phyloP scores from a whole-genome alignment of 2,329 filamentous ascomycete genomes.

The Neopestalotiopsis sp. region DNA sequence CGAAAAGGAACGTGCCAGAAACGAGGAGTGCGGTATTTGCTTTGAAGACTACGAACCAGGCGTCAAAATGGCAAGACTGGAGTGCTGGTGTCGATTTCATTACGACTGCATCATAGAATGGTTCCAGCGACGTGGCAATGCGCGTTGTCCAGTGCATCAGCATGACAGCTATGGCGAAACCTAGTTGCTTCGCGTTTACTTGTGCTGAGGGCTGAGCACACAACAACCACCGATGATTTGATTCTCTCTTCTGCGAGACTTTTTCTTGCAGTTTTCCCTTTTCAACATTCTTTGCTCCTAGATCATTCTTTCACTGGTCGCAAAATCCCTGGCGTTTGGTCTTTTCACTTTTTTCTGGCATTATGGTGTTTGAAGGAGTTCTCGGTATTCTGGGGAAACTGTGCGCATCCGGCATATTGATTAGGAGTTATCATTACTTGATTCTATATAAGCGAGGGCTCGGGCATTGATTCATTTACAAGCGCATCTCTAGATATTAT shows the following conservation, averaged over 20 bases:
- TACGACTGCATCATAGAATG: constrained; percentile 64
- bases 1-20: constrained; percentile 72
- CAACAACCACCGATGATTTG: neutral
- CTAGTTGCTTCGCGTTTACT: neutral
- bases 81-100: constrained; percentile 72
- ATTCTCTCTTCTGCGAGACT: neutral
- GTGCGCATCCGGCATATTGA: neutral
- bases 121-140: constrained; percentile 65
- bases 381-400: neutral
- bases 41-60: constrained; percentile 70
- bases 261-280: neutral
- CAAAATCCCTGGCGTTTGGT: neutral
- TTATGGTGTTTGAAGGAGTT: neutral
- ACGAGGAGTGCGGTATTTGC: constrained; percentile 72
- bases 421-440: neutral
- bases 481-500: neutral
- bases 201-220: neutral
- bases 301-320: neutral
- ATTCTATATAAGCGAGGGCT: neutral
- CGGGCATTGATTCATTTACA: neutral
- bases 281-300: neutral
- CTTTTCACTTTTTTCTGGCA: neutral
- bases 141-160: constrained; percentile 70
- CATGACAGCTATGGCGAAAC: constrained; percentile 48
- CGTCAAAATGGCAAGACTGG: constrained; percentile 67